A percentile compares a stretch with the other conserved stretches of the same genome.
Evolutionary conservation across 1,139 yeast genomes (phyloP).

Genomic region (Geotrichum reessii): DNA sequence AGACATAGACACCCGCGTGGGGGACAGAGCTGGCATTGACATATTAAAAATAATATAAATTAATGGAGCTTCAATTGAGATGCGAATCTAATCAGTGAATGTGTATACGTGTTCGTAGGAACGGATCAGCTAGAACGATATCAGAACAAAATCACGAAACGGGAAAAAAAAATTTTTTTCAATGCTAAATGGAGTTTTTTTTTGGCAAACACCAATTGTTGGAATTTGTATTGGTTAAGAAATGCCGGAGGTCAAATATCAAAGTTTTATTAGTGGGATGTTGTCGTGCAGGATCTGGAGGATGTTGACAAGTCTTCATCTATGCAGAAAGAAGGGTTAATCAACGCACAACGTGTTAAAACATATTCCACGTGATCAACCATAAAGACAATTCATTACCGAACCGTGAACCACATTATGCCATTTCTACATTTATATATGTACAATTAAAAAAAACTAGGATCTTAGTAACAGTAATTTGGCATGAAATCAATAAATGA

Average conservation of each 20-base stretch:
- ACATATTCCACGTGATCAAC: not conserved
- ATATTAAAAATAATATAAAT: constrained; percentile 2
- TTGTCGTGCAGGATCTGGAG: not conserved
- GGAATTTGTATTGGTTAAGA: no score
- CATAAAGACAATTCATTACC: not conserved
- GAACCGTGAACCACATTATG: not conserved
- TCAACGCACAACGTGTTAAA: not conserved
- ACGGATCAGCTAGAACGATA: not conserved
- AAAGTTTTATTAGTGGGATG: not conserved
- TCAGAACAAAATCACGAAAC: not conserved
- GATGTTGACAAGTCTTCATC: not conserved
- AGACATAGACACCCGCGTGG: constrained; percentile 5
- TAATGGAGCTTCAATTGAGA: not conserved
- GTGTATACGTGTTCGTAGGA: not conserved
- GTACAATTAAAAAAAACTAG: not conserved
- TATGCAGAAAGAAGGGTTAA: not conserved
- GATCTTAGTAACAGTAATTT: not conserved
- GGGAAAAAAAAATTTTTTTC: not conserved
- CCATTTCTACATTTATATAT: not conserved
- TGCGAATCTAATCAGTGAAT: not conserved
- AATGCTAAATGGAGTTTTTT: not conserved
- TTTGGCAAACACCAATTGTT: no score
- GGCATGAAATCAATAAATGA: no score
- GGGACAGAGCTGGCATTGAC: constrained; percentile 16
- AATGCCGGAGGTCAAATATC: not conserved